phyloP scores from a whole-genome alignment of 176 grass and related monocot species.

The Themeda triandra region DNA sequence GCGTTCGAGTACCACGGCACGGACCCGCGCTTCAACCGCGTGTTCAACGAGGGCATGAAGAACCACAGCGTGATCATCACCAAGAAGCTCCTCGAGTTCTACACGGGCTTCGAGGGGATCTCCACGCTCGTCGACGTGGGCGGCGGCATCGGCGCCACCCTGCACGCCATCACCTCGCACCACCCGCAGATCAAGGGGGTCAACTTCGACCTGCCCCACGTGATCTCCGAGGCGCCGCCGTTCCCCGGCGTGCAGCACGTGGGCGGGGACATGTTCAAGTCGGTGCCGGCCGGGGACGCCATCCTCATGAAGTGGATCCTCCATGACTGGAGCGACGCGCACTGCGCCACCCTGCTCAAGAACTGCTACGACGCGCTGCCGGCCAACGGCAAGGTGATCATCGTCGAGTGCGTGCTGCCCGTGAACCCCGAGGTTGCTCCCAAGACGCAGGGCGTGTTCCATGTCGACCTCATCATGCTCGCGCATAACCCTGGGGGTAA shows the following conservation, averaged over 20 bases:
- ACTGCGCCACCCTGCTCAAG: conserved; percentile 69
- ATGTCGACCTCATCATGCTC: conserved; percentile 89
- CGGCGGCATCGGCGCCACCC: conserved; percentile 80
- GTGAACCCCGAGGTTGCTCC: conserved; percentile 49
- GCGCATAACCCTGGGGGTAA: conserved; percentile 93
- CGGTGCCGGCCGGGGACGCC: conserved; percentile 66
- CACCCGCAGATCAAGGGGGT: conserved; percentile 50
- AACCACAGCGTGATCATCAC: conserved; percentile 82
- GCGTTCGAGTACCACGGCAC: conserved; percentile 90
- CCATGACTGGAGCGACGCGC: conserved; percentile 92
- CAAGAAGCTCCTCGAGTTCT: conserved; percentile 83
- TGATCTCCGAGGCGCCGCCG: conserved; percentile 88
- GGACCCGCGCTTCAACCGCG: conserved; percentile 78
- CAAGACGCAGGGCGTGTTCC: conserved; percentile 69
- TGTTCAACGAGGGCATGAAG: conserved; percentile 99
- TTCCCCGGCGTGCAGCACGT: conserved; percentile 73
- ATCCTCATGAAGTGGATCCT: conserved; percentile 99
- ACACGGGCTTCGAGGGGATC: conserved; percentile 62
- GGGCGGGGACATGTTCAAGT: conserved; percentile 83
- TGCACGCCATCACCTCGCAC: conserved; percentile 56
- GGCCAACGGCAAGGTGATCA: conserved; percentile 65
- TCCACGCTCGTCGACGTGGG: conserved; percentile 80
- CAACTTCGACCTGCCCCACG: conserved; percentile 95
- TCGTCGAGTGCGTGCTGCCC: conserved; percentile 76
- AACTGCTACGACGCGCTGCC: conserved; percentile 93